A percentile compares a stretch with the other conserved stretches of the same genome.
Conservation (phyloP, 2,329 filamentous ascomycete species). For the Clonostachys chloroleuca region DNA sequence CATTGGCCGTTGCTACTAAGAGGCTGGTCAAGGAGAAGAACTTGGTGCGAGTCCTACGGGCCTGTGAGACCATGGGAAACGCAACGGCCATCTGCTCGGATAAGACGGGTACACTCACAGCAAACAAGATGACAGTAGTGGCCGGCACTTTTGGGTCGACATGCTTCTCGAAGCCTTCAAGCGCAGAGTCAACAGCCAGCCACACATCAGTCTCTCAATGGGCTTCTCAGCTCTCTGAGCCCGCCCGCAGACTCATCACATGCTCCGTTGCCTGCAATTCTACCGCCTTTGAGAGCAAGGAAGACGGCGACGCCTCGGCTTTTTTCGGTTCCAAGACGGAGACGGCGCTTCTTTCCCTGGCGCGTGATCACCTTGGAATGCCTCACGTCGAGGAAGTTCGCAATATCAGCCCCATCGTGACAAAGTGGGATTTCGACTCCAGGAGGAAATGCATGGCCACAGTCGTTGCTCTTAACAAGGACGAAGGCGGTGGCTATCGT, state of each 20-base stretch:
- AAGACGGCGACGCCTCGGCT: slow-evolving; percentile 18
- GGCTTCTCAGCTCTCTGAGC: slow-evolving; percentile 3
- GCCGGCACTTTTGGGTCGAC: slow-evolving; percentile 45
- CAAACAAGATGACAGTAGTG: slow-evolving; percentile 31
- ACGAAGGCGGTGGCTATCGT: slow-evolving; percentile 28
- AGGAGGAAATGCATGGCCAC: slow-evolving; percentile 53
- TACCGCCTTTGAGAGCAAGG: slow-evolving; percentile 47
- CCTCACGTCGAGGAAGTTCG: slow-evolving; percentile 38
- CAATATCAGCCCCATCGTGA: slow-evolving; percentile 34
- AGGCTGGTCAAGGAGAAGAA: slow-evolving; percentile 62
- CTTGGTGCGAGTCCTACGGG: slow-evolving; percentile 52
- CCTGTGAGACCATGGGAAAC: slow-evolving; percentile 62
- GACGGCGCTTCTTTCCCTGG: slow-evolving; percentile 45
- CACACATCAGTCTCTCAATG: too few relatives aligned
- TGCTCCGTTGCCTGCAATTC: slow-evolving; percentile 35
- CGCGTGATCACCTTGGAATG: slow-evolving; percentile 43
- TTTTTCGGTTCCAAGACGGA: slow-evolving; percentile 54
- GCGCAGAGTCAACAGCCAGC: too few relatives aligned
- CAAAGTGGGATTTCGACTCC: slow-evolving; percentile 51
- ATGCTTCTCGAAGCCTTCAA: slow-evolving; percentile 9
- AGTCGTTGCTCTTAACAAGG: slow-evolving; percentile 39
- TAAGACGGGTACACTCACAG: slow-evolving; percentile 55
- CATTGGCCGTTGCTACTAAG: slow-evolving; percentile 58
- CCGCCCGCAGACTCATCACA: slow-evolving; percentile 28
- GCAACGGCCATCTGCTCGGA: slow-evolving; percentile 61